Conservation (phyloP, 257 asterid species). For the Solanum piurae region DNA sequence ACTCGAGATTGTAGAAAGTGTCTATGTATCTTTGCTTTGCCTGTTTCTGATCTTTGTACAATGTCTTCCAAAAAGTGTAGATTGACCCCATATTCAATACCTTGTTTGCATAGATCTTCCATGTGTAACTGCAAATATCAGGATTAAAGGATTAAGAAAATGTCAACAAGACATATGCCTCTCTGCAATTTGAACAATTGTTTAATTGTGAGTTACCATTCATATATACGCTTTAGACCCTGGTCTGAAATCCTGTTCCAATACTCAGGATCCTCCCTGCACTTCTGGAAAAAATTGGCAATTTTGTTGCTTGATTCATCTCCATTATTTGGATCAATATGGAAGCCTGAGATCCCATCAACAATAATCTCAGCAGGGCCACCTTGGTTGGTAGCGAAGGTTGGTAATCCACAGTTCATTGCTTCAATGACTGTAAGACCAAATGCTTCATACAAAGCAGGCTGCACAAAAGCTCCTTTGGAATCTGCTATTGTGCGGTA, state of each 20-base stretch:
- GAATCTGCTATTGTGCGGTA: constrained; percentile 78
- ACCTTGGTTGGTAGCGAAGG: constrained; percentile 86
- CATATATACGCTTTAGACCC: constrained; percentile 68
- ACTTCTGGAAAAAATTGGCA: constrained; percentile 68
- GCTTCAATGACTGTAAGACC: constrained; percentile 88
- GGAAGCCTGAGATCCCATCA: constrained; percentile 80
- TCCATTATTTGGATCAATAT: constrained; percentile 64
- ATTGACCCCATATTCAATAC: constrained; percentile 74
- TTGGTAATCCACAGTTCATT: constrained; percentile 90
- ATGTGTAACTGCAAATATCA: constrained; percentile 58
- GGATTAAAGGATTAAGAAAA: neutral
- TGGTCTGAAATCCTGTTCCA: constrained; percentile 63
- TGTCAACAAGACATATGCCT: neutral
- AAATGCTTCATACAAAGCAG: constrained; percentile 84
- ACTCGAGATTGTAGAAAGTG: constrained; percentile 66
- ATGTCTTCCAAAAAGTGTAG: constrained; percentile 71
- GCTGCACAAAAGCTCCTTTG: constrained; percentile 87
- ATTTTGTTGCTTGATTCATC: constrained; percentile 74
- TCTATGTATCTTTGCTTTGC: constrained; percentile 70
- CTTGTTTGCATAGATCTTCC: constrained; percentile 87
- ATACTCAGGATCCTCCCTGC: constrained; percentile 49
- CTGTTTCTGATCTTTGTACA: constrained; percentile 46
- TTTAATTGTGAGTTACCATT: constrained; percentile 37
- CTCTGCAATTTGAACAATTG: neutral
- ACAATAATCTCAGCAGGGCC: constrained; percentile 97